Evolutionary conservation across 768 basidiomycete genomes (phyloP).

Genomic region (Suillus bovinus): DNA sequence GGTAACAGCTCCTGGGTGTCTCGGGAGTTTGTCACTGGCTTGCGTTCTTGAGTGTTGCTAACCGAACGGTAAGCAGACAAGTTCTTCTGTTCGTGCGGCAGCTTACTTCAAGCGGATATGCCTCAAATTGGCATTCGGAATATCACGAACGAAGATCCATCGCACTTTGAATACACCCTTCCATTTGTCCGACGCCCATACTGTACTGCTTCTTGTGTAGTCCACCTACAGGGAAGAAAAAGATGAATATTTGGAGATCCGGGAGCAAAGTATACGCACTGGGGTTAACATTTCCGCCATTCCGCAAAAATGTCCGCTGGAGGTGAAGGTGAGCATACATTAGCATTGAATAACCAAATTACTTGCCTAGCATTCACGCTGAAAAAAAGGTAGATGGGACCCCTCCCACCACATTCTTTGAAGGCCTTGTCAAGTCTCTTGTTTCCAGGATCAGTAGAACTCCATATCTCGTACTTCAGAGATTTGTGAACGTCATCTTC

Average conservation of each 20-base stretch:
- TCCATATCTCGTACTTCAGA: constrained; percentile 97
- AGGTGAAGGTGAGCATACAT: constrained; percentile 10
- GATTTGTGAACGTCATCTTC: constrained; percentile 99
- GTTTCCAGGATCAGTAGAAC: constrained; percentile 95
- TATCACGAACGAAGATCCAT: constrained; percentile 97
- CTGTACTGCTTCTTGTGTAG: constrained; percentile 90
- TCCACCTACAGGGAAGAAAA: constrained; percentile 58
- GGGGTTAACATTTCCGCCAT: constrained; percentile 98
- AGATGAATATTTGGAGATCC: constrained; percentile 5
- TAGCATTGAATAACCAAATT: neutral
- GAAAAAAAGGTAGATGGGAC: constrained; percentile 98
- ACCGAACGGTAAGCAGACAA: constrained; percentile 15
- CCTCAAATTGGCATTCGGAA: constrained; percentile 84
- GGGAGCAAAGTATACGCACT: constrained; percentile 41
- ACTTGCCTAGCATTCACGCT: constrained; percentile 87
- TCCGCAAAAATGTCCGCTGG: constrained; percentile 94
- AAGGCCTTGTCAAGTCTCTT: constrained; percentile 97
- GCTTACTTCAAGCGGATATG: constrained; percentile 84
- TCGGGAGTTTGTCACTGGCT: constrained; percentile 96
- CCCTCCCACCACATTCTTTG: constrained; percentile 88
- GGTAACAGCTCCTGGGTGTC: constrained; percentile 97
- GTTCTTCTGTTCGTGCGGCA: neutral
- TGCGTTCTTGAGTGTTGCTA: constrained; percentile 96
- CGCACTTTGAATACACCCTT: constrained; percentile 98
- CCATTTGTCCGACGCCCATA: constrained; percentile 99